Conservation (phyloP, 148 eudicot genomes). For the Fagopyrum esculentum region DNA sequence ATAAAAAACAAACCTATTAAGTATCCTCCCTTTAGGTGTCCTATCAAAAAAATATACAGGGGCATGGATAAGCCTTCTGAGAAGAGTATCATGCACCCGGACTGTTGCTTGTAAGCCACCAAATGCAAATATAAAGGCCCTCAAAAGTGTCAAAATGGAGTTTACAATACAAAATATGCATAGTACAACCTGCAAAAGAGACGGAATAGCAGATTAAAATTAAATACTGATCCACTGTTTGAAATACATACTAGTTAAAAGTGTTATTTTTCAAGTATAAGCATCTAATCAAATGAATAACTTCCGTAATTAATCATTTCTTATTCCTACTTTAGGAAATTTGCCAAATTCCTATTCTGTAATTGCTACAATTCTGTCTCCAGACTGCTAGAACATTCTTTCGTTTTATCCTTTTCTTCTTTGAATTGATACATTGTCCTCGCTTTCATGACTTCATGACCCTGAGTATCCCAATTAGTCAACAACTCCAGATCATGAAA, state of each 20-base stretch:
- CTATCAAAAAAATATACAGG: constrained; percentile 79
- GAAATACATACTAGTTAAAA: neutral
- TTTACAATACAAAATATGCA: constrained; percentile 64
- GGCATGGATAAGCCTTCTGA: constrained; percentile 62
- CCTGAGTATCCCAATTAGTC: neutral
- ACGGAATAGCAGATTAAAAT: neutral
- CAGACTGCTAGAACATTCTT: neutral
- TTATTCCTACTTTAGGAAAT: neutral
- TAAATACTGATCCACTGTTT: neutral
- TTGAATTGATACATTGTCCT: neutral
- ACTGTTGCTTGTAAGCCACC: constrained; percentile 93
- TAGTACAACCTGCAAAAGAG: constrained; percentile 52
- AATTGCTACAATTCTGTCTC: neutral
- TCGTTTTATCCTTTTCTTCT: neutral
- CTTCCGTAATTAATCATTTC: neutral
- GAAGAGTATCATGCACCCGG: constrained; percentile 59
- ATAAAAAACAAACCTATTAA: constrained; percentile 57
- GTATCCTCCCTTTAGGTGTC: constrained; percentile 89
- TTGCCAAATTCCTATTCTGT: neutral
- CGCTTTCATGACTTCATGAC: neutral
- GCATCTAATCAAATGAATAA: neutral
- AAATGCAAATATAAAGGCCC: constrained; percentile 95
- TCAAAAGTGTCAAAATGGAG: constrained; percentile 65
- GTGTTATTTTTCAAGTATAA: neutral
- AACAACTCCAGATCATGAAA: neutral